phyloP scores from a whole-genome alignment of 108 stramenopile species.

The Fragilariopsis cylindrus region DNA sequence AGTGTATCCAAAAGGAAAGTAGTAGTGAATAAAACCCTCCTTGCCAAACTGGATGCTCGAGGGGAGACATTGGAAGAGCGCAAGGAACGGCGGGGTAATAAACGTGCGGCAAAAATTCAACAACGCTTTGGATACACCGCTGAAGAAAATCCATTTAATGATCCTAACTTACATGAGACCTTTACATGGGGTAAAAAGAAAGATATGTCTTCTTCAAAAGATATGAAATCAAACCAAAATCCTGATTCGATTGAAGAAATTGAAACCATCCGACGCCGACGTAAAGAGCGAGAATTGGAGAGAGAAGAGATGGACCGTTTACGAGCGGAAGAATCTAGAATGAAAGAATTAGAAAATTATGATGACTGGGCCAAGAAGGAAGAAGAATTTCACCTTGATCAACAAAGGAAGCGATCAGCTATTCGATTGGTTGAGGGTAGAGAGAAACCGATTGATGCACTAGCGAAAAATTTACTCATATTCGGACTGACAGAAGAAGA shows the following conservation, averaged over 20 bases:
- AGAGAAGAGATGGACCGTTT: conserved; percentile 94
- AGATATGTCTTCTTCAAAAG: conserved; percentile 31
- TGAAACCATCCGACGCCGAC: conserved; percentile 93
- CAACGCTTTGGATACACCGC: conserved; percentile 92
- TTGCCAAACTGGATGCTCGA: conserved; percentile 64
- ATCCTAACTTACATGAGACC: conserved; percentile 92
- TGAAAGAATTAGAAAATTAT: conserved; percentile 94
- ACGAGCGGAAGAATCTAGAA: conserved; percentile 88
- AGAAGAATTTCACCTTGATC: conserved; percentile 96
- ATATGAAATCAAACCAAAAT: conserved; percentile 35
- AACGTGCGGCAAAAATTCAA: conserved; percentile 78
- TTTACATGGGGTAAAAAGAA: conserved; percentile 97
- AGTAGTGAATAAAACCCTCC: conserved; percentile 56
- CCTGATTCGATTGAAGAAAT: conserved; percentile 90
- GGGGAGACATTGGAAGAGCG: conserved; percentile 87
- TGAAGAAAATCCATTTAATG: conserved; percentile 98
- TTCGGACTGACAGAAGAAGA: conserved; percentile 85
- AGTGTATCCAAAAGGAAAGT: conserved; percentile 15
- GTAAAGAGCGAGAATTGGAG: conserved; percentile 84
- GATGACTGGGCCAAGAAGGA: conserved; percentile 98
- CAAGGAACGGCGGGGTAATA: conserved; percentile 72
- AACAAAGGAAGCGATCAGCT: conserved; percentile 84
- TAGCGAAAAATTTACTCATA: conserved; percentile 95
- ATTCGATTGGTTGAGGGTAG: conserved; percentile 95
- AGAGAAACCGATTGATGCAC: conserved; percentile 92